Evolutionary conservation across 2,329 filamentous ascomycete genomes (phyloP).

Genomic region (Didymella exigua): DNA sequence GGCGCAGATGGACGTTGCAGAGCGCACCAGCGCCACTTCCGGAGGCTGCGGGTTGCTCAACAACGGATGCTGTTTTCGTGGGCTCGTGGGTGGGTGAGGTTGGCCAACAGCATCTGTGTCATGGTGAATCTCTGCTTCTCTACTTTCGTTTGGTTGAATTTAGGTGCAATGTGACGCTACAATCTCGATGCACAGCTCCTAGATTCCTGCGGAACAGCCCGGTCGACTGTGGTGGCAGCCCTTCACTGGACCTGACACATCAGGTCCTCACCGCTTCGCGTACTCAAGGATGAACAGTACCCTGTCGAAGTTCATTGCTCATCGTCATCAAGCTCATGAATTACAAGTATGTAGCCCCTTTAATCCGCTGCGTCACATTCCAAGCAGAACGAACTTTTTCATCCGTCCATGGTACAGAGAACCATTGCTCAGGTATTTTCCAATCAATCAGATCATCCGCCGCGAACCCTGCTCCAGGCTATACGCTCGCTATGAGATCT

Average conservation of each 20-base stretch:
- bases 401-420: not conserved
- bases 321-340: not conserved
- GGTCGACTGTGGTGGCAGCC: too few species aligned
- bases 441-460: not conserved
- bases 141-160: too few species aligned
- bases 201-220: too few species aligned
- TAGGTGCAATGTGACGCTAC: too few species aligned
- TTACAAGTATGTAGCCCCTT: not conserved
- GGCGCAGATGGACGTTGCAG: not conserved
- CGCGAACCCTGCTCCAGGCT: not conserved
- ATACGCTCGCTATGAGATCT: not conserved
- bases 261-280: too few species aligned
- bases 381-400: not conserved
- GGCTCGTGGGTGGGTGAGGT: too few species aligned
- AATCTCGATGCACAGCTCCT: too few species aligned
- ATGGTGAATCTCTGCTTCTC: too few species aligned
- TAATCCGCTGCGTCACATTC: not conserved
- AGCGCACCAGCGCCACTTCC: not conserved
- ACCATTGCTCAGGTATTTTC: not conserved
- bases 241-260: too few species aligned
- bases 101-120: too few species aligned
- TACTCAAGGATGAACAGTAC: too few species aligned
- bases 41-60: not conserved
- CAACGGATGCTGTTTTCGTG: not conserved
- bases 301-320: too few species aligned